These are phyloP conservation scores for Escovopsis weberi DNA, from an alignment of 2,329 filamentous ascomycete species.

Conservation along the genomic window DNA sequence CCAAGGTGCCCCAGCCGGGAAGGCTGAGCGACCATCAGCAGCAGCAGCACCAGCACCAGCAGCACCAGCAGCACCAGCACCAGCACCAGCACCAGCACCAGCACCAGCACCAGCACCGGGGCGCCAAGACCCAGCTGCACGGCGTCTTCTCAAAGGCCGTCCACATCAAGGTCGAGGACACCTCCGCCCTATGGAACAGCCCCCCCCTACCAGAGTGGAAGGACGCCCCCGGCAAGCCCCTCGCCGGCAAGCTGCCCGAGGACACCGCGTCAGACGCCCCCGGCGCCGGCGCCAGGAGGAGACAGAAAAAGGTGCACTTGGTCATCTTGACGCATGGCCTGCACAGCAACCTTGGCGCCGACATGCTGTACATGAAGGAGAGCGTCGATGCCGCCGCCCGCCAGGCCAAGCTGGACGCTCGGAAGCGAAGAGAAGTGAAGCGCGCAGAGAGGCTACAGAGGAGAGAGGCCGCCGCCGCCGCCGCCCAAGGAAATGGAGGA, in stretches of 20 bases:
- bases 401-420: conserved; percentile 57
- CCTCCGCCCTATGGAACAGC: conserved; percentile 69
- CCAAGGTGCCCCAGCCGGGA: conserved; percentile 47
- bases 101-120: conserved; percentile 67
- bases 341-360: conserved; percentile 87
- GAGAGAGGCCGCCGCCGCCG: conserved; percentile 1
- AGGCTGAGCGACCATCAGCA: conserved; percentile 65
- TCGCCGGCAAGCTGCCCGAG: conserved; percentile 19
- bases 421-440: conserved; percentile 40
- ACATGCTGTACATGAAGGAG: conserved; percentile 96
- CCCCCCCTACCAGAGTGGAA: too few relatives aligned
- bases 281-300: conserved; percentile 20
- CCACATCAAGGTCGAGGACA: conserved; percentile 25
- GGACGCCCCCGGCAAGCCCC: neutral
- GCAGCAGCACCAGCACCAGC: conserved; percentile 46
- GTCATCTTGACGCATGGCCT: conserved; percentile 88
- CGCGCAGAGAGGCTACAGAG: conserved; percentile 14
- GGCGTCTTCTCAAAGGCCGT: conserved; percentile 36
- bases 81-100: conserved; percentile 54
- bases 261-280: conserved; percentile 12
- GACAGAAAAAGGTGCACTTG: conserved; percentile 70
- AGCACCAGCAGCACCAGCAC: conserved; percentile 63
- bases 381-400: conserved; percentile 77
- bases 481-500: conserved; percentile 2
- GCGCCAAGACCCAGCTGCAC: conserved; percentile 70